These are phyloP conservation scores for Candolleomyces eurysporus DNA, from an alignment of 768 basidiomycete species.

Conservation along the genomic window DNA sequence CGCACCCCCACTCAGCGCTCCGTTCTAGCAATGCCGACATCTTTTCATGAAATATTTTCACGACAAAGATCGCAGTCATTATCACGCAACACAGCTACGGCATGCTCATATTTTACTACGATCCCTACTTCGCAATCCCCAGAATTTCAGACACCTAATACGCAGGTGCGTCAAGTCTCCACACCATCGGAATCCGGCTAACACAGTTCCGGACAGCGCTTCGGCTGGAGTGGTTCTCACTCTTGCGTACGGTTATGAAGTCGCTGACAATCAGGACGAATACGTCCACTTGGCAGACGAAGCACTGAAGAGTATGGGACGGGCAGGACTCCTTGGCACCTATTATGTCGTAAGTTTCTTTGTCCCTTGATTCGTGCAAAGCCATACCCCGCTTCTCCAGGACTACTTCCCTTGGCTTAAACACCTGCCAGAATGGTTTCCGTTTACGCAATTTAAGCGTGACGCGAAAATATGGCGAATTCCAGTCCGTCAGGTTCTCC, in stretches of 20 bases:
- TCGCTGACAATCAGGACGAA: conserved; percentile 35
- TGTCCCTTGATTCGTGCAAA: too few species aligned
- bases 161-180: too few species aligned
- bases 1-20: too few species aligned
- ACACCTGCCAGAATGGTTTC: too few species aligned
- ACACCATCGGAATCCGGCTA: not conserved
- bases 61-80: conserved; percentile 16
- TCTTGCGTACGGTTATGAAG: conserved; percentile 37
- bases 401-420: too few species aligned
- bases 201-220: conserved; percentile 22
- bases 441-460: conserved; percentile 28
- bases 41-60: conserved; percentile 39
- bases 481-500: not conserved
- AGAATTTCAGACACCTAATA: too few species aligned
- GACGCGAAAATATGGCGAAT: too few species aligned
- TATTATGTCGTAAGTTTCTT: too few species aligned
- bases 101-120: conserved; percentile 38
- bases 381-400: too few species aligned
- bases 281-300: conserved; percentile 18
- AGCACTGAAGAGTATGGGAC: too few species aligned
- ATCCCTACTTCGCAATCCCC: conserved; percentile 18
- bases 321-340: too few species aligned
- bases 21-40: conserved; percentile 38
- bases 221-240: conserved; percentile 36
- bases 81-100: conserved; percentile 28